Conservation (phyloP, 352 stramenopile species). For the Pythium folliculosum region DNA sequence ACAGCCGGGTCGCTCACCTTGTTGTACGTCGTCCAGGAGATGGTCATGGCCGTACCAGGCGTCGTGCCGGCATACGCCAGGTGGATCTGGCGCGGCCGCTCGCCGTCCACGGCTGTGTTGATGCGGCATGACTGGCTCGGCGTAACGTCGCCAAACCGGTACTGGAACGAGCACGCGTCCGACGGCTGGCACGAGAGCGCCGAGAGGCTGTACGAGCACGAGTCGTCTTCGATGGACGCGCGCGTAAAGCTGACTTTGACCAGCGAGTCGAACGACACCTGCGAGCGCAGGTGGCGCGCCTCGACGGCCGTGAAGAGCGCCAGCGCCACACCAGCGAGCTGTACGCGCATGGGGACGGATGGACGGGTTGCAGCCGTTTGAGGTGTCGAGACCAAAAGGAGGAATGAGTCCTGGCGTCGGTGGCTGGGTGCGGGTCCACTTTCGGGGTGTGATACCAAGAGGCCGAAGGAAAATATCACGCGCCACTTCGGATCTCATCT, state of each 20-base stretch:
- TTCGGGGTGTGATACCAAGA: too few relatives aligned
- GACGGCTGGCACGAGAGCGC: slow-evolving; percentile 15
- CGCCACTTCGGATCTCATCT: too few relatives aligned
- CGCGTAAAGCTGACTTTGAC: neutral
- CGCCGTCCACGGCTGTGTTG: neutral
- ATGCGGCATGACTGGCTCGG: slow-evolving; percentile 28
- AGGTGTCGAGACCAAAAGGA: neutral
- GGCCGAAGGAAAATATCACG: too few relatives aligned
- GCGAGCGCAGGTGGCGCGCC: neutral
- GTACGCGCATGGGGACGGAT: neutral
- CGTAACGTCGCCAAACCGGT: slow-evolving; percentile 27
- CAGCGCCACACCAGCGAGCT: neutral
- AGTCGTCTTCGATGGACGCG: slow-evolving; percentile 2
- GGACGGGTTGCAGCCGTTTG: neutral
- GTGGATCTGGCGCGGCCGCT: slow-evolving; percentile 47
- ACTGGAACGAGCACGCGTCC: slow-evolving; percentile 15
- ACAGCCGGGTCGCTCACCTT: slow-evolving; percentile 35
- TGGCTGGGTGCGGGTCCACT: neutral
- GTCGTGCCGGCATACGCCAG: slow-evolving; percentile 45
- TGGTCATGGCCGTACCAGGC: slow-evolving; percentile 39
- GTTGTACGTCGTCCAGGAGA: slow-evolving; percentile 48
- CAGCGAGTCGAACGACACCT: neutral
- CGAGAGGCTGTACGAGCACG: slow-evolving; percentile 16
- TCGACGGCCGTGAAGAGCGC: neutral
- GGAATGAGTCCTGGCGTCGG: neutral